These are phyloP conservation scores for Eucalyptus virginea DNA, from an alignment of 345 rosid species.

Conservation along the genomic window DNA sequence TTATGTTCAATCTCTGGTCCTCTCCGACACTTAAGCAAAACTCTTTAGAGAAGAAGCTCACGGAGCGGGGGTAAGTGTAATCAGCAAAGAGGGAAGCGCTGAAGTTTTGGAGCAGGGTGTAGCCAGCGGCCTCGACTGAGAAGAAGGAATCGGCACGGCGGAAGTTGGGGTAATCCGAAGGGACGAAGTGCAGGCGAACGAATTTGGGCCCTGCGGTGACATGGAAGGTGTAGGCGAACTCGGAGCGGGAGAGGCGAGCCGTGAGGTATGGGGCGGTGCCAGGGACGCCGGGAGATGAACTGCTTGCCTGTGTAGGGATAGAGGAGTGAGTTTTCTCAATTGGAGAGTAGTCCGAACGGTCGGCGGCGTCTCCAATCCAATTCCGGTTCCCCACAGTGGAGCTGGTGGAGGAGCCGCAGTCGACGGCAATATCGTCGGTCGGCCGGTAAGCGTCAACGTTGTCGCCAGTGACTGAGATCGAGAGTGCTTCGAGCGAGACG, in stretches of 20 bases:
- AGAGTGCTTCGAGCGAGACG: not conserved
- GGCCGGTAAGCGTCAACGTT: not conserved
- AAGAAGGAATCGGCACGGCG: not conserved
- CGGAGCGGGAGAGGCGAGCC: conserved; percentile 1
- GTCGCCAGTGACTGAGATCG: not conserved
- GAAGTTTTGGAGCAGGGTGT: conserved; percentile 6
- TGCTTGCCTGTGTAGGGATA: not conserved
- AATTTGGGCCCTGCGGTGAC: conserved; percentile 16
- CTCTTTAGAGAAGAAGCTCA: no score
- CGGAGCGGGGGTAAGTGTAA: no score
- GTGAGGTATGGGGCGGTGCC: not conserved
- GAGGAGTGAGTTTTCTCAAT: not conserved
- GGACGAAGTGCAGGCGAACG: conserved; percentile 12
- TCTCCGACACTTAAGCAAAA: not conserved
- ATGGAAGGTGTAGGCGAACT: conserved; percentile 14
- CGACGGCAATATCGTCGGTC: not conserved
- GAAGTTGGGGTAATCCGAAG: not conserved
- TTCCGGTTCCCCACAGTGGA: not conserved
- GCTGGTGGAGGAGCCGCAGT: not conserved
- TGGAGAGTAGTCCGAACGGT: not conserved
- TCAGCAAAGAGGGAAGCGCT: not conserved
- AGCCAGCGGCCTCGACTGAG: conserved; percentile 1
- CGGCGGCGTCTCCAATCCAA: conserved; percentile 5
- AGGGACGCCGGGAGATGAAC: not conserved
- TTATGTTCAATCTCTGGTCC: conserved; percentile 1